Evolutionary conservation across 768 basidiomycete genomes (phyloP).

Genomic region (Russula abietina): DNA sequence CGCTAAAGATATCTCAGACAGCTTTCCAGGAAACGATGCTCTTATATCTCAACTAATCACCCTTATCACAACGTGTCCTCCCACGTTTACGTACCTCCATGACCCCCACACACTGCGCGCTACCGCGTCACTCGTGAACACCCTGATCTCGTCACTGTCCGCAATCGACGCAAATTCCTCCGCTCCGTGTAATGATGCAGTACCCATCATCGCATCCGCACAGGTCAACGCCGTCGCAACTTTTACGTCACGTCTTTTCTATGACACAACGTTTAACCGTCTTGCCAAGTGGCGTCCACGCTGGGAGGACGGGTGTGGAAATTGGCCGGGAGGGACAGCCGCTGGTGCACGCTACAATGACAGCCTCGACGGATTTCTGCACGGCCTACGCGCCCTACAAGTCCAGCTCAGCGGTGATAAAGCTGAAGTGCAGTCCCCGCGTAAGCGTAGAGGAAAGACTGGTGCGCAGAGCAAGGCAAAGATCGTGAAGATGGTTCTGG

Average conservation of each 20-base stretch:
- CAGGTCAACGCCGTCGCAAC: slow-evolving; percentile 52
- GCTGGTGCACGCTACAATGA: slow-evolving; percentile 51
- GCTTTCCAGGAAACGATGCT: slow-evolving; percentile 27
- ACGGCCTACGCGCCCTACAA: slow-evolving; percentile 48
- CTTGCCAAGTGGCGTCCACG: slow-evolving; percentile 49
- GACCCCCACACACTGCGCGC: slow-evolving; percentile 47
- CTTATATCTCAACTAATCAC: slow-evolving; percentile 26
- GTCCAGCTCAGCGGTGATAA: slow-evolving; percentile 14
- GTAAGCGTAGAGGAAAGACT: slow-evolving; percentile 16
- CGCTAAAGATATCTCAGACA: slow-evolving; percentile 16
- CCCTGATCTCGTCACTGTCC: slow-evolving; percentile 32
- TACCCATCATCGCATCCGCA: slow-evolving; percentile 37
- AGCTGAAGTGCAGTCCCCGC: neutral
- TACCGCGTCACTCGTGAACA: slow-evolving; percentile 40
- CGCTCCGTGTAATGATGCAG: slow-evolving; percentile 1
- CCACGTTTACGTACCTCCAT: slow-evolving; percentile 63
- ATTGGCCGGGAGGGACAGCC: slow-evolving; percentile 43
- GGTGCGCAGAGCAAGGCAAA: slow-evolving; percentile 34
- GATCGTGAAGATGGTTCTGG: slow-evolving; percentile 46
- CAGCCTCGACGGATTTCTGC: slow-evolving; percentile 62
- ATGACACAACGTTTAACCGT: slow-evolving; percentile 57
- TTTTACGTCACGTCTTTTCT: slow-evolving; percentile 58
- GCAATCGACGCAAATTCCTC: slow-evolving; percentile 7
- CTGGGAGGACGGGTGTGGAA: slow-evolving; percentile 57
- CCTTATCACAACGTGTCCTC: slow-evolving; percentile 38